Evolutionary conservation across 2,329 filamentous ascomycete genomes (phyloP).

Genomic region (Raffaelea deltoideospora): DNA sequence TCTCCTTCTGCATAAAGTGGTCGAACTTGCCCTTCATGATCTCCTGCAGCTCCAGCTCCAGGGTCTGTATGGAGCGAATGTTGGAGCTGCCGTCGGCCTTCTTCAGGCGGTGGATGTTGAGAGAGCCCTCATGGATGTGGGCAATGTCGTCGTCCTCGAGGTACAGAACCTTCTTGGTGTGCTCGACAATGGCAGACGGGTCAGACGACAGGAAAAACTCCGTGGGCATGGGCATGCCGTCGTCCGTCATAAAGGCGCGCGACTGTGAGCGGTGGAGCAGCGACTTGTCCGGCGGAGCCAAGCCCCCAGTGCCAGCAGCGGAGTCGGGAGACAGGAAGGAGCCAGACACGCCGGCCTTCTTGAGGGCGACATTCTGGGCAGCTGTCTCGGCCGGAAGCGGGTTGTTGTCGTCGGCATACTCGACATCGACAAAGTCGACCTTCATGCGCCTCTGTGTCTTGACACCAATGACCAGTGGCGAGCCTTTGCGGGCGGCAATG

Average conservation of each 20-base stretch:
- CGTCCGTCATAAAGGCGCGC: constrained; percentile 95
- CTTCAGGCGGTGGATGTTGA: constrained; percentile 96
- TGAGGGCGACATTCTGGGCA: constrained; percentile 90
- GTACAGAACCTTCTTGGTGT: constrained; percentile 99
- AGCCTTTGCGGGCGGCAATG: constrained; percentile 95
- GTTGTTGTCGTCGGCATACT: constrained; percentile 76
- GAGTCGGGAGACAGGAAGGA: constrained; percentile 45
- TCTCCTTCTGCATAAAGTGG: constrained; percentile 99
- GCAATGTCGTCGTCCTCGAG: constrained; percentile 99
- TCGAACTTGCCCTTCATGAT: constrained; percentile 99
- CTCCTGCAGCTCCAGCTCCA: constrained; percentile 97
- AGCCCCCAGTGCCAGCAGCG: constrained; percentile 22
- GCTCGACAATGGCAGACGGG: constrained; percentile 94
- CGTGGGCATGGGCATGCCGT: constrained; percentile 92
- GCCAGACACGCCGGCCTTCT: constrained; percentile 75
- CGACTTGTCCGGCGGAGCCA: constrained; percentile 90
- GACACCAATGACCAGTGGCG: constrained; percentile 91
- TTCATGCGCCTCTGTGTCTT: constrained; percentile 98
- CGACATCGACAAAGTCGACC: constrained; percentile 98
- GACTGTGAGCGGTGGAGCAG: constrained; percentile 97
- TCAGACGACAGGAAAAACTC: constrained; percentile 99
- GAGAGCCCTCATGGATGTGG: constrained; percentile 95
- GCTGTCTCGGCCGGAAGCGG: constrained; percentile 84
- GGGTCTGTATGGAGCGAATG: constrained; percentile 92
- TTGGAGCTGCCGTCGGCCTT: constrained; percentile 96